Evolutionary conservation across 768 basidiomycete genomes (phyloP), one percentile per base, ranked within the genome.

Genomic region (Boletales sp.): DNA sequence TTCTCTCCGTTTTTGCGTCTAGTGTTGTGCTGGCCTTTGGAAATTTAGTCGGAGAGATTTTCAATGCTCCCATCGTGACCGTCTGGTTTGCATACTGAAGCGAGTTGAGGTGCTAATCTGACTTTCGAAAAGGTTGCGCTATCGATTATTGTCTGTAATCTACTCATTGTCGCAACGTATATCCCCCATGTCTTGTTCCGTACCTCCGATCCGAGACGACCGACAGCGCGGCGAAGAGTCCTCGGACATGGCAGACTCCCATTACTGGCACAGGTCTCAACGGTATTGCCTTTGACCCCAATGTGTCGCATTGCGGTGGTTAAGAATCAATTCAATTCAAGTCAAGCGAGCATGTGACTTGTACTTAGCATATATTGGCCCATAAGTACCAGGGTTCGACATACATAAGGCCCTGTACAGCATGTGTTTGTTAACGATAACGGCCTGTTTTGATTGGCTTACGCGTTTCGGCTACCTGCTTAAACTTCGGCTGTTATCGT

Each of bases 1-100:
- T 63, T 32, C 53, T 63, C 17, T 49, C 42, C 18, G 46, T 53
- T 25, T 58, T 63, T 11, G 50, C 55, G 18, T 61, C 59, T 19
- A 55, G 57, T 31, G 34, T 55, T 19, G 18, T 57, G 15, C 36
- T 63, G 1, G 53, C 55, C 11, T 17, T 58, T 2, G 54, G 40
- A 19, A 34, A 44, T 17, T 15, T 25, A 13, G 25, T 42, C 9
- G 19, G 46, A 13, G 9, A 12, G 15, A 6, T 45, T n/a, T 2
- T 42, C 11, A 3, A 45, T 17, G 11, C 17, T 10, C 11, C 28
- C 15, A 11, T 36, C 13, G 5, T 36, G 21, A 36, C 28, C 14
- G 18, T 15, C 31, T 32, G 41, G 41, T 18, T 12, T 31, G 41
- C 41, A 41, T 17, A 12, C 32, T 18, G 31, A 42, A 42, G 41